A percentile compares a stretch with the other conserved stretches of the same genome.
Evolutionary conservation across 1,284 basidiomycete genomes (phyloP).

Genomic region (Austropuccinia psidii): DNA sequence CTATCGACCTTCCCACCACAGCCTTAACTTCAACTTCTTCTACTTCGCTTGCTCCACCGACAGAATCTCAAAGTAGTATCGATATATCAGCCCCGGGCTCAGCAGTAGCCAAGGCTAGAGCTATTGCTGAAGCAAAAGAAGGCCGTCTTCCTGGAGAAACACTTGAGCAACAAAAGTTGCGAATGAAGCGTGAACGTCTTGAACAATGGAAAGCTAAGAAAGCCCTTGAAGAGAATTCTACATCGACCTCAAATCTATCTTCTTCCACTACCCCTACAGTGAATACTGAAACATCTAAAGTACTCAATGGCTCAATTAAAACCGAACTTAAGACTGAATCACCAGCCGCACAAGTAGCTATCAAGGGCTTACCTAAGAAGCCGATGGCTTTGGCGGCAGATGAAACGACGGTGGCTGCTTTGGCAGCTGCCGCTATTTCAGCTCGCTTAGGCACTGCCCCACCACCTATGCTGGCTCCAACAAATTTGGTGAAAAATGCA

Average conservation of each 20-base stretch:
- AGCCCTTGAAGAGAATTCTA: conserved; percentile 26
- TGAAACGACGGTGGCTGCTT: conserved; percentile 32
- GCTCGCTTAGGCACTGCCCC: conserved; percentile 27
- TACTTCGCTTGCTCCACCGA: not conserved
- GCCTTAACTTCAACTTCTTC: not conserved
- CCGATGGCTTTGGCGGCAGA: conserved; percentile 24
- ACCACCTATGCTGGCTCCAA: conserved; percentile 22
- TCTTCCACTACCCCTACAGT: not conserved
- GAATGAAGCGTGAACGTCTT: conserved; percentile 37
- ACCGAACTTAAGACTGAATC: not conserved
- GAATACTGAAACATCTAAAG: not conserved
- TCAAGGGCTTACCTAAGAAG: conserved; percentile 33
- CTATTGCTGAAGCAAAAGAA: conserved; percentile 34
- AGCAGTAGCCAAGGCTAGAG: conserved; percentile 24
- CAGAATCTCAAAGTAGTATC: not conserved
- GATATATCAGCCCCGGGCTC: conserved; percentile 28
- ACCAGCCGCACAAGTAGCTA: not conserved
- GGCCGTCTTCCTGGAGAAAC: conserved; percentile 36
- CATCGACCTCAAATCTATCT: not conserved
- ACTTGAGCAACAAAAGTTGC: conserved; percentile 35
- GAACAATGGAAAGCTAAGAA: conserved; percentile 37
- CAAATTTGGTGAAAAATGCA: conserved; percentile 26
- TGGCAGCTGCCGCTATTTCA: conserved; percentile 35
- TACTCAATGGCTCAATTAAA: not conserved
- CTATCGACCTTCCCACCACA: not conserved